Percentiles rank a stretch among this genome's conserved stretches.
Evolutionary conservation across 176 grass and related monocot genomes (phyloP).

Genomic region (Poa annua): DNA sequence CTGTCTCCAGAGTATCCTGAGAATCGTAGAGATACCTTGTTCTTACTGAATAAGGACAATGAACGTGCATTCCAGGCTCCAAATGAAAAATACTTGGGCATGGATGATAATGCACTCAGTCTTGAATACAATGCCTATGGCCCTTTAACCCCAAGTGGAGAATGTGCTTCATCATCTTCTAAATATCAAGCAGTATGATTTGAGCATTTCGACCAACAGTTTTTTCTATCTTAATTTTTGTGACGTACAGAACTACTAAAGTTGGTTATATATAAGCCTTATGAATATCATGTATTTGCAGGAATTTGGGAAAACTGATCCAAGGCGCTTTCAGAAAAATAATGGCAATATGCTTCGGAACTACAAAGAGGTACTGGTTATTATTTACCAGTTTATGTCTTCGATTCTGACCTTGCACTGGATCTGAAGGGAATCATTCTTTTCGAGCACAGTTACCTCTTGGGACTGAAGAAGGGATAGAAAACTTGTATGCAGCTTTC

Average conservation of each 20-base stretch:
- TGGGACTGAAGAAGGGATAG: background rate
- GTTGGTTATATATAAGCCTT: background rate
- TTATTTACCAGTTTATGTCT: constrained; percentile 24
- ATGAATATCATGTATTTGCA: constrained; percentile 43
- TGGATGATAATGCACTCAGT: constrained; percentile 43
- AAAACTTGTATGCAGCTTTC: constrained; percentile 40
- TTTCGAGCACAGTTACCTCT: constrained; percentile 25
- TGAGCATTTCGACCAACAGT: background rate
- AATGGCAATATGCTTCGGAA: constrained; percentile 34
- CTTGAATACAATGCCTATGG: constrained; percentile 34
- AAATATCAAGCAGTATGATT: constrained; percentile 46
- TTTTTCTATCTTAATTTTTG: constrained; percentile 4
- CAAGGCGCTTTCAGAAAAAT: constrained; percentile 44
- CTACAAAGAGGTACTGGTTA: constrained; percentile 61
- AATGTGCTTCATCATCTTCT: constrained; percentile 39
- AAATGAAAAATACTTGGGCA: constrained; percentile 29
- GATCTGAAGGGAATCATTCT: constrained; percentile 27
- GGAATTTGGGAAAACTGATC: constrained; percentile 59
- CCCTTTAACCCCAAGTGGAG: constrained; percentile 31
- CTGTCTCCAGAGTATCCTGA: constrained; percentile 41
- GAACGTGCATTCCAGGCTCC: constrained; percentile 29
- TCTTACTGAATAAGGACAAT: constrained; percentile 33
- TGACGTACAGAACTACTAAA: constrained; percentile 9
- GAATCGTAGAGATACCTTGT: constrained; percentile 27
- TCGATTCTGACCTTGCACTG: constrained; percentile 32